Conservation (phyloP, 2,329 filamentous ascomycete genomes). For the Fusarium oxysporum region DNA sequence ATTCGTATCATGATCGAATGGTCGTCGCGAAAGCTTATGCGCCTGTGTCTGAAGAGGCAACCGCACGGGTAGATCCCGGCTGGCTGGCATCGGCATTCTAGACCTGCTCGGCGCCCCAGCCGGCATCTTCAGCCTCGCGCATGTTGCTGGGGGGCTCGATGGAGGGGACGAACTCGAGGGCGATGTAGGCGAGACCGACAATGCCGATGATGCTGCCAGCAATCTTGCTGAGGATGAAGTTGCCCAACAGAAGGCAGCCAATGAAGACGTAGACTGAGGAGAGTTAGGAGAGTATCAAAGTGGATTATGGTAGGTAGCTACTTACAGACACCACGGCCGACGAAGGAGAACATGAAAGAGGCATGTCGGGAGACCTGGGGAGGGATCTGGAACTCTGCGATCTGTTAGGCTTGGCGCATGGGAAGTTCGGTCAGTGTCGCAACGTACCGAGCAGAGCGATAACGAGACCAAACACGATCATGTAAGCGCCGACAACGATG, state of each 20-base stretch:
- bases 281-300: not conserved
- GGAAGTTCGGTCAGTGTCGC: conserved; percentile 14
- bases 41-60: conserved; percentile 13
- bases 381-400: conserved; percentile 89
- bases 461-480: conserved; percentile 88
- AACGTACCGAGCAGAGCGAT: conserved; percentile 72
- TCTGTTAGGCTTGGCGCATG: conserved; percentile 37
- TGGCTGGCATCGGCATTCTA: conserved; percentile 53
- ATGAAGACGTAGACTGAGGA: conserved; percentile 92
- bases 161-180: conserved; percentile 80
- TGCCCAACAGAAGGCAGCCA: conserved; percentile 83
- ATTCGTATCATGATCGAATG: conserved; percentile 12
- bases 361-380: conserved; percentile 93
- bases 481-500: conserved; percentile 86
- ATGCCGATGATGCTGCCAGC: conserved; percentile 82
- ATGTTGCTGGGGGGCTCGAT: conserved; percentile 86
- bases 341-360: conserved; percentile 97
- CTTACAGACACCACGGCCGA: conserved; percentile 94
- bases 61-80: not conserved
- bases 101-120: conserved; percentile 83
- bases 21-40: conserved; percentile 14
- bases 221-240: conserved; percentile 74
- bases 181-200: conserved; percentile 81
- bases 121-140: conserved; percentile 76
- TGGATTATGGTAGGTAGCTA: conserved; percentile 38